Conservation (phyloP, 306 rosid genomes). For the Arachis hypogaea region DNA sequence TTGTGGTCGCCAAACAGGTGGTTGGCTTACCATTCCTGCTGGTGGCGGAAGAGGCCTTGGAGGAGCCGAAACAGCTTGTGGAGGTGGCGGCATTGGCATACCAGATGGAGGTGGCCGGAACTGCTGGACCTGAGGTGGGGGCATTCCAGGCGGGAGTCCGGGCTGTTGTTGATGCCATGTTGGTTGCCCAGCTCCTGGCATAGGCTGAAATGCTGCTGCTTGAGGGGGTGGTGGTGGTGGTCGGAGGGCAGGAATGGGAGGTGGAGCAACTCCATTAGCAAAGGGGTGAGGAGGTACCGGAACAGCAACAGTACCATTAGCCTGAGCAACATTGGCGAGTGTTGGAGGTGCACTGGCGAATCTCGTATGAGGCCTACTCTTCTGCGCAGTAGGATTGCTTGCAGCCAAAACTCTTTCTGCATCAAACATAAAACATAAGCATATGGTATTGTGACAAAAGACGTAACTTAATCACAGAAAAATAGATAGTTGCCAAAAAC, state of each 20-base stretch:
- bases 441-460: background rate
- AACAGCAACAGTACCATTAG: slow-evolving; percentile 57
- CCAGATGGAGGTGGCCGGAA: slow-evolving; percentile 76
- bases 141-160: slow-evolving; percentile 68
- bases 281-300: slow-evolving; percentile 87
- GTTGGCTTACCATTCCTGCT: slow-evolving; percentile 77
- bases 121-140: slow-evolving; percentile 79
- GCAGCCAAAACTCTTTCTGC: slow-evolving; percentile 99
- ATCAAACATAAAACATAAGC: slow-evolving; percentile 29
- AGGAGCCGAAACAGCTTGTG: slow-evolving; percentile 54
- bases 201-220: slow-evolving; percentile 66
- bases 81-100: slow-evolving; percentile 89
- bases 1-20: slow-evolving; percentile 74
- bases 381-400: slow-evolving; percentile 80
- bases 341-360: slow-evolving; percentile 97
- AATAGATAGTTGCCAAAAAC: background rate
- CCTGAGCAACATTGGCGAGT: slow-evolving; percentile 66
- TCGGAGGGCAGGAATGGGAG: slow-evolving; percentile 61
- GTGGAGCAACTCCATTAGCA: slow-evolving; percentile 71
- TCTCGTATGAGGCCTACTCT: slow-evolving; percentile 94
- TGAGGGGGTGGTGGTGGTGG: slow-evolving; percentile 91
- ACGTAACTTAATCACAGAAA: slow-evolving; percentile 5
- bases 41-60: slow-evolving; percentile 93
- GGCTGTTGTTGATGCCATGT: slow-evolving; percentile 84
- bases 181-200: slow-evolving; percentile 67